phyloP scores from a whole-genome alignment of 2,329 filamentous ascomycete genomes.

The Alternaria postmessia region DNA sequence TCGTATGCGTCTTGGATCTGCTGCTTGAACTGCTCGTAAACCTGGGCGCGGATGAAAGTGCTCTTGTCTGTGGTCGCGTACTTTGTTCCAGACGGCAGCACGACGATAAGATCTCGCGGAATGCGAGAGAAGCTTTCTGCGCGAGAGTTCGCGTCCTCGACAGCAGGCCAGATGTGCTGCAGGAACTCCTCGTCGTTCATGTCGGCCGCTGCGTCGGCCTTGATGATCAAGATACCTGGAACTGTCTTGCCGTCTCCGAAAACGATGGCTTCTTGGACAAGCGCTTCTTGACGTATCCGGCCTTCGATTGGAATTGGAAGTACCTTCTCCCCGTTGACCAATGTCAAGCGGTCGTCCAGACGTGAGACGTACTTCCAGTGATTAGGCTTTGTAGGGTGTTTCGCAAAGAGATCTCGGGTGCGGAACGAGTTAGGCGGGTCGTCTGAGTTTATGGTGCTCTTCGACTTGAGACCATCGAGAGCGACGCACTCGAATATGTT shows the following conservation, averaged over 20 bases:
- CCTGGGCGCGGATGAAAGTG: conserved; percentile 62
- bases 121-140: conserved; percentile 63
- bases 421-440: conserved; percentile 57
- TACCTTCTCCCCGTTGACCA: conserved; percentile 62
- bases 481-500: conserved; percentile 54
- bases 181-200: conserved; percentile 58
- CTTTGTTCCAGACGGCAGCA: conserved; percentile 55
- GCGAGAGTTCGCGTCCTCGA: conserved; percentile 61
- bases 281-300: conserved; percentile 60
- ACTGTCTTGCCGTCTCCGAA: conserved; percentile 64
- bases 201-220: conserved; percentile 54
- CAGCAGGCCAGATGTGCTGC: conserved; percentile 58
- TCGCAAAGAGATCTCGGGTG: conserved; percentile 60
- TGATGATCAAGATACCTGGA: conserved; percentile 64
- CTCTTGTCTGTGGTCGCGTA: conserved; percentile 66
- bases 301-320: conserved; percentile 62
- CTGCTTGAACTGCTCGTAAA: conserved; percentile 59
- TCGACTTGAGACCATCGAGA: conserved; percentile 49
- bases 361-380: conserved; percentile 59
- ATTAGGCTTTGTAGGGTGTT: conserved; percentile 53
- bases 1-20: conserved; percentile 59
- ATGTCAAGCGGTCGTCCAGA: conserved; percentile 57
- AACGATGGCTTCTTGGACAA: conserved; percentile 65
- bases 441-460: conserved; percentile 53
- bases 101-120: conserved; percentile 61